Base-by-base conservation (phyloP, 2,329 filamentous ascomycete genomes). In the Fusarium sororula region DNA sequence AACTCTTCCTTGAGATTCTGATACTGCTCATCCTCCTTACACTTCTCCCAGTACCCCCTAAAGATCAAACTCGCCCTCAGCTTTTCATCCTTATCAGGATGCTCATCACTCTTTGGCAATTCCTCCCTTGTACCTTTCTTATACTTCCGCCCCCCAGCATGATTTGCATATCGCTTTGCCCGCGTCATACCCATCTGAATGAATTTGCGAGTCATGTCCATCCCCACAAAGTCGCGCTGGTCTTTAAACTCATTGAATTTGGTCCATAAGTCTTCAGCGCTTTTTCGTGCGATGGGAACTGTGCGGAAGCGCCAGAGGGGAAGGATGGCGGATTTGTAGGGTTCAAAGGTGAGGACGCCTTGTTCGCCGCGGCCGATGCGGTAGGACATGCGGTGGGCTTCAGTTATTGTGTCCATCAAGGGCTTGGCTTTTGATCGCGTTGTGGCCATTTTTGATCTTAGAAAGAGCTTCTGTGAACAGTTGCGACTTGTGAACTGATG, bases 121-220 rank as follows among this genome's bases (percentile, higher is more conserved):
- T 77, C 73, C 11, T 74, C 63, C 4, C 42, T 54, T 1, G 67
- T 72, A 0, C 64, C 62, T 14, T 70, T 73, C 15, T 65, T 72
- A 61, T 90, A 90, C 75, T 91, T 91, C 32, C 85, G 83, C 2
- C 89, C 90, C 0, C 88, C 84, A 38, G 83, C 82, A 59, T 86
- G 82, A 68, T 90, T 90, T 22, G 88, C 88, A 80, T 91, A 91
- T 66, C 89, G 80, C 74, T 87, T 89, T 5, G 89, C 86, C 22
- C 90, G 80, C 26, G 90, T 91, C 88, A 91, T 91, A 5, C 90
- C 87, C 90, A 91, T 92, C 79, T 91, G 89, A 12, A 91, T 84
- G 73, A 90, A 92, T 75, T 91, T 92, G 32, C 89, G 82, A 24
- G 85, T 81, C 89, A 91, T 91, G 64, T 92, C 90, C 83, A 90